Percentiles rank a stretch among this genome's conserved stretches.
These are phyloP conservation scores for Maudiozyma turicensis DNA, from an alignment of 805 yeast species.

Conservation along the genomic window DNA sequence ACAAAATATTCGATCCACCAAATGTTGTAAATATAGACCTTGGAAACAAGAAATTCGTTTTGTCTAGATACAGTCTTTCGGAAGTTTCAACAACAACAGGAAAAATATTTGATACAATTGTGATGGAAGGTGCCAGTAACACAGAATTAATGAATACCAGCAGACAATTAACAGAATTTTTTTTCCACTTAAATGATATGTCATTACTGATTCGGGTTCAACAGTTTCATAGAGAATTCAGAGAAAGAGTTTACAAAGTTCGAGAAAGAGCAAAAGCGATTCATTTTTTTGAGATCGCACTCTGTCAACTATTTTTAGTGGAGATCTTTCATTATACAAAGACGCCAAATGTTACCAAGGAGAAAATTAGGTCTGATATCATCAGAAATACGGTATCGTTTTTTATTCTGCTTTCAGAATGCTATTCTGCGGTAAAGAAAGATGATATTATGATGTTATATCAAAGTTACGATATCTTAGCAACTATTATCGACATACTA, in stretches of 20 bases:
- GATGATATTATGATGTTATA: constrained; percentile 6
- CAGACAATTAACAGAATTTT: constrained; percentile 13
- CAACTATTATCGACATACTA: constrained; percentile 8
- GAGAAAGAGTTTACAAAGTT: constrained; percentile 16
- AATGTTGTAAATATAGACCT: constrained; percentile 12
- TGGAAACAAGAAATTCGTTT: constrained; percentile 6
- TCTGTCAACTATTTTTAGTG: constrained; percentile 22
- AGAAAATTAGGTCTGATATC: constrained; percentile 14
- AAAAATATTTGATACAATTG: constrained; percentile 14
- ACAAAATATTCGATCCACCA: constrained; percentile 9
- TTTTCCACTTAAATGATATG: constrained; percentile 14
- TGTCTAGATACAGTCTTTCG: constrained; percentile 14
- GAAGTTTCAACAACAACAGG: constrained; percentile 5
- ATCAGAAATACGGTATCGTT: constrained; percentile 20
- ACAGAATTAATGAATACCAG: constrained; percentile 14
- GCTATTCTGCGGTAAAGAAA: constrained; percentile 4
- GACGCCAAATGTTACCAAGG: constrained; percentile 7
- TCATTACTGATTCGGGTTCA: constrained; percentile 13
- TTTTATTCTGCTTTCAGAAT: constrained; percentile 19
- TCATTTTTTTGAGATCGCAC: constrained; percentile 24
- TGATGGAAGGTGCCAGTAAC: constrained; percentile 21
- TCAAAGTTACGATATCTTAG: constrained; percentile 16
- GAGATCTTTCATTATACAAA: constrained; percentile 19
- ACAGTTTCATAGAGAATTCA: constrained; percentile 20
- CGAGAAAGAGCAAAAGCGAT: constrained; percentile 23